A percentile compares a stretch with the other conserved stretches of the same genome.
These are phyloP conservation scores for Pythium plurisporium DNA, from an alignment of 352 stramenopile species.

Conservation along the genomic window DNA sequence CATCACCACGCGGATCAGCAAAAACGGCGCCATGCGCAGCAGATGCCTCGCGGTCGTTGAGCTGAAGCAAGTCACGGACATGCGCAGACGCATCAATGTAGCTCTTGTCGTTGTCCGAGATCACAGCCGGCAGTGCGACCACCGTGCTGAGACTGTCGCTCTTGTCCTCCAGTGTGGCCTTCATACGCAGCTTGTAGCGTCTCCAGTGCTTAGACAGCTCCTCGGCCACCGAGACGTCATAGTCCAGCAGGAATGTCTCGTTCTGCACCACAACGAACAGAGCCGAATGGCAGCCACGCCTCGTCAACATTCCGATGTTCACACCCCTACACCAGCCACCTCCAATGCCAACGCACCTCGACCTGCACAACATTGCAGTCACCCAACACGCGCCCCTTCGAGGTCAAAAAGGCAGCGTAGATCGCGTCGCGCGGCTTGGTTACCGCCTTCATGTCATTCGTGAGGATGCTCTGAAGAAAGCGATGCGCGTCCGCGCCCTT, in stretches of 20 bases:
- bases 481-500: slow-evolving; percentile 59
- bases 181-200: slow-evolving; percentile 86
- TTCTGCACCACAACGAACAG: slow-evolving; percentile 23
- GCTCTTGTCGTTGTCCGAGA: slow-evolving; percentile 23
- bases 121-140: slow-evolving; percentile 40
- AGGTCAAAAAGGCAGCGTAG: slow-evolving; percentile 77
- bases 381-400: slow-evolving; percentile 71
- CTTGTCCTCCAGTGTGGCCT: slow-evolving; percentile 67
- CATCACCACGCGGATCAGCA: slow-evolving; percentile 51
- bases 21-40: slow-evolving; percentile 40
- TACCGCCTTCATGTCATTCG: slow-evolving; percentile 78
- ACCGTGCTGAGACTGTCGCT: slow-evolving; percentile 46
- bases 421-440: slow-evolving; percentile 46
- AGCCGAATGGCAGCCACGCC: neutral
- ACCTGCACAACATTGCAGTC: slow-evolving; percentile 75
- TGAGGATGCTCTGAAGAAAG: slow-evolving; percentile 81
- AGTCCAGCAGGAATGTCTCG: slow-evolving; percentile 71
- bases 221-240: slow-evolving; percentile 51
- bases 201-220: slow-evolving; percentile 81
- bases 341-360: slow-evolving; percentile 22
- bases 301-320: neutral
- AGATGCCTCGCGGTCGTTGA: slow-evolving; percentile 32
- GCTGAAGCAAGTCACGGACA: slow-evolving; percentile 26
- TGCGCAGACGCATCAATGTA: slow-evolving; percentile 15
- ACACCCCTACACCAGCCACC: neutral